A percentile compares a stretch with the other conserved stretches of the same genome.
Evolutionary conservation across 2,329 filamentous ascomycete species (phyloP).

Genomic region (Ilyonectria sp.): DNA sequence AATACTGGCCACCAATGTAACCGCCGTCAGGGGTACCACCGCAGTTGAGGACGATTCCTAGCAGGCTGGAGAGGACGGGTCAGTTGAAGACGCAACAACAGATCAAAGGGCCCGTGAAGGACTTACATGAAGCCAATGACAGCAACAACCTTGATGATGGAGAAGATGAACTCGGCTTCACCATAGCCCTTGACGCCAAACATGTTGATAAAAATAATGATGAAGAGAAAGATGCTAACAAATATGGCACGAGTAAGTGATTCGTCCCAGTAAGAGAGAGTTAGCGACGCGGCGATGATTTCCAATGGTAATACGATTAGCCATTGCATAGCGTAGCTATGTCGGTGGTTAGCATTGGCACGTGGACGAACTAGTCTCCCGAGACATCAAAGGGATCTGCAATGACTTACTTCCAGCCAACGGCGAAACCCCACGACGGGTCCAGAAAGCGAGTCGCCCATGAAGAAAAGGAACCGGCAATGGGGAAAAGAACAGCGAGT

Average conservation of each 20-base stretch:
- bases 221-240: constrained; percentile 83
- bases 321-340: constrained; percentile 89
- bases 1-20: constrained; percentile 86
- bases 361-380: too few species aligned
- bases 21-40: constrained; percentile 81
- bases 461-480: constrained; percentile 91
- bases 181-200: constrained; percentile 92
- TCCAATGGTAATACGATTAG: constrained; percentile 86
- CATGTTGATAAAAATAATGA: constrained; percentile 87
- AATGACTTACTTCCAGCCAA: constrained; percentile 88
- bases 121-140: constrained; percentile 90
- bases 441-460: constrained; percentile 95
- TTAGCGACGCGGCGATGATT: constrained; percentile 89
- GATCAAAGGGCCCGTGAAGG: constrained; percentile 46
- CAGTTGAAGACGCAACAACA: constrained; percentile 15
- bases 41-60: constrained; percentile 88
- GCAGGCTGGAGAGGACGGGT: constrained; percentile 68
- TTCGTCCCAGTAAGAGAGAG: constrained; percentile 84
- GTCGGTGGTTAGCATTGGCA: constrained; percentile 17
- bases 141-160: constrained; percentile 87
- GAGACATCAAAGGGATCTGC: background rate
- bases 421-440: constrained; percentile 94
- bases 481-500: constrained; percentile 90
- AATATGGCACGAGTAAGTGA: constrained; percentile 79
- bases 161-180: constrained; percentile 91